These are phyloP conservation scores for Trichosporon sp. DNA, from an alignment of 1,284 basidiomycete species.

Conservation along the genomic window DNA sequence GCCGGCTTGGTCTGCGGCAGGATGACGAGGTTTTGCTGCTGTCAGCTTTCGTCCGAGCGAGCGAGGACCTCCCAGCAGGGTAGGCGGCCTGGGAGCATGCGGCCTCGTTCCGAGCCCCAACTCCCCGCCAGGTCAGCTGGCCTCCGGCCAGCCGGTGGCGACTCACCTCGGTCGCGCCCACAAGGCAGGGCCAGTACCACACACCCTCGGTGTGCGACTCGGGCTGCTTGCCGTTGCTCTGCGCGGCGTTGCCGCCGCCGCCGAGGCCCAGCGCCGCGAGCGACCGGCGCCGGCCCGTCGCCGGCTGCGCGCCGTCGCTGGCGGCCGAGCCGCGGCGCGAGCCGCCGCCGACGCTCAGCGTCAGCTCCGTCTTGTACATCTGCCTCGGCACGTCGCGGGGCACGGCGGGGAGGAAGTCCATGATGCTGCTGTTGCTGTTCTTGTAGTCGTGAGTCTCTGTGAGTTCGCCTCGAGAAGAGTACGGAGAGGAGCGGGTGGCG, in stretches of 20 bases:
- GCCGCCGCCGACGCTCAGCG: slow-evolving; percentile 25
- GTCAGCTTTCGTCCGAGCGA: not conserved
- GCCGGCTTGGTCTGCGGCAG: slow-evolving; percentile 36
- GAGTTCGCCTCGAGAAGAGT: not conserved
- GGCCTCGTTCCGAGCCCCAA: not conserved
- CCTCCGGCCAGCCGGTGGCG: not conserved
- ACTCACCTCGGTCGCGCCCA: slow-evolving; percentile 40
- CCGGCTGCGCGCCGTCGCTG: slow-evolving; percentile 16
- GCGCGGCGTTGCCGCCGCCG: slow-evolving; percentile 18
- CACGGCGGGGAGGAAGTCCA: slow-evolving; percentile 35
- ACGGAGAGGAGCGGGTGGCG: not conserved
- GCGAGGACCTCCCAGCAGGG: not conserved
- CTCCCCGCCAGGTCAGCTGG: too few species aligned
- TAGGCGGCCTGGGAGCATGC: too few species aligned
- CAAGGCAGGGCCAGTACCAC: slow-evolving; percentile 46
- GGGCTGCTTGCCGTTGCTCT: slow-evolving; percentile 1
- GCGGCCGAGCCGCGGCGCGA: slow-evolving; percentile 31
- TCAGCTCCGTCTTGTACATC: slow-evolving; percentile 27
- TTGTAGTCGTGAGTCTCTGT: not conserved
- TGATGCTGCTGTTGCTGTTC: slow-evolving; percentile 16
- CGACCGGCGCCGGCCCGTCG: slow-evolving; percentile 18
- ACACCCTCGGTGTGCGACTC: slow-evolving; percentile 24
- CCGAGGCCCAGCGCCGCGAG: slow-evolving; percentile 32
- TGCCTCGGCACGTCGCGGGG: slow-evolving; percentile 27
- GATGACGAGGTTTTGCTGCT: slow-evolving; percentile 38